Conservation (phyloP, 805 yeast species). For the Ogataea zsoltii region DNA sequence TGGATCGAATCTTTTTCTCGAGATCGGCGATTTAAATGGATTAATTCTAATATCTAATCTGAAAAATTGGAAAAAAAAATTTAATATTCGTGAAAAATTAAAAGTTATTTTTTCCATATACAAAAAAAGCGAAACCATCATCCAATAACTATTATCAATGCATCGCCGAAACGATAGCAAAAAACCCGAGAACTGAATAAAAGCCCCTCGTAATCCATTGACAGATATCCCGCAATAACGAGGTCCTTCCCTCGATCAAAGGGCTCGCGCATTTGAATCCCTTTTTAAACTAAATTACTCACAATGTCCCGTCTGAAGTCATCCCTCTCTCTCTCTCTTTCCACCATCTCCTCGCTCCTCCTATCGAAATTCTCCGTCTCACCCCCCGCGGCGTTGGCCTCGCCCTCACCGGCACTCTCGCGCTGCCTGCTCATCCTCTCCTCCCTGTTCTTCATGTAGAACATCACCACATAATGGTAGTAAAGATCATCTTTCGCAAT, state of each 20-base stretch:
- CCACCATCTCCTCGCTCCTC: not conserved
- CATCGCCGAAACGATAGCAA: constrained; percentile 1
- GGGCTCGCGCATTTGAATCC: not conserved
- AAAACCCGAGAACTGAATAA: not conserved
- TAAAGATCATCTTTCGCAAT: constrained; percentile 47
- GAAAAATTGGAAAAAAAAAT: not conserved
- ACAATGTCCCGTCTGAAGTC: constrained; percentile 13
- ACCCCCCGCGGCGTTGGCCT: not conserved
- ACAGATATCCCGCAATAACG: too few relatives aligned
- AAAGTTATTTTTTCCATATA: not conserved
- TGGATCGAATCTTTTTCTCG: too few relatives aligned
- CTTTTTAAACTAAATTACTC: constrained; percentile 10
- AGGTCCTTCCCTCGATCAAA: too few relatives aligned
- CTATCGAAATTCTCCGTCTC: not conserved
- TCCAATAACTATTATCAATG: not conserved
- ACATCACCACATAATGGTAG: constrained; percentile 49
- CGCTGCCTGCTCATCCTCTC: constrained; percentile 17
- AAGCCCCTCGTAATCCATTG: too few relatives aligned
- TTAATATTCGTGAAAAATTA: not conserved
- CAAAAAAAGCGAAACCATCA: not conserved
- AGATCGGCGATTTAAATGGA: too few relatives aligned
- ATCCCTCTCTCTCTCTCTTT: not conserved
- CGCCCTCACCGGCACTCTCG: constrained; percentile 3
- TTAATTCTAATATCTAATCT: too few relatives aligned
- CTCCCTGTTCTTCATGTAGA: constrained; percentile 32